Evolutionary conservation across 345 rosid species (phyloP), one percentile per base, ranked within the genome.

Genomic region (Citrus glauca): DNA sequence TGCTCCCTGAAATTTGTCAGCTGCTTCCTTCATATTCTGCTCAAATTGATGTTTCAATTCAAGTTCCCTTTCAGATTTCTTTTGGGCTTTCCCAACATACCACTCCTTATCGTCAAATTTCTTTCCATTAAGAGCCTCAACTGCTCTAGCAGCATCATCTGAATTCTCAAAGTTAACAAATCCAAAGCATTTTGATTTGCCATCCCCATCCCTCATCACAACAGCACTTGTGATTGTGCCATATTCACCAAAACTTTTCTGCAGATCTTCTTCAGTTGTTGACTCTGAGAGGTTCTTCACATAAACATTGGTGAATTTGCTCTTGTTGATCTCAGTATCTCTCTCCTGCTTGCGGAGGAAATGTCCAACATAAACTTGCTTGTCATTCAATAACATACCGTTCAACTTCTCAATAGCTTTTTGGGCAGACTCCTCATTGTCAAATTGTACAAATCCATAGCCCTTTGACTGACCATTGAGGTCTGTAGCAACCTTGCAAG

Each of bases 291-390:
- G 88, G 83, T 94, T 94, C 86, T 96, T 96, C 74, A 96, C 93
- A 85, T 86, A 96, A 30, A 96, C 95, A 63, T 94, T 96, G 83
- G 91, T 96, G 87, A 96, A 94, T 72, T 80, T 91, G 11, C 85
- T 78, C 76, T 80, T 84, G 81, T 78, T 89, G 42, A 67, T 38
- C 30, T 77, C 74, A 73, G 87, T 77, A 0, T 96, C 99, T 84
- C 99, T 89, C 81, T 94, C 99, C 84, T 95, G 96, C 83, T 89
- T 95, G 81, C 93, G 93, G 66, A 95, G 91, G 83, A 96, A 96
- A 5, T 92, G 99, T 32, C 98, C 99, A 3, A 96, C 99, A 76
- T 84, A 94, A 71, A 96, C 98, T 90, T 90, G 98, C 86, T 96
- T 96, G 79, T 93, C 99, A 84, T 94, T 96, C 80, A 96, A 28